Percentiles rank a stretch among this genome's conserved stretches.
Evolutionary conservation across 139 green algal species (phyloP).

Genomic region (Monoraphidium neglectum): DNA sequence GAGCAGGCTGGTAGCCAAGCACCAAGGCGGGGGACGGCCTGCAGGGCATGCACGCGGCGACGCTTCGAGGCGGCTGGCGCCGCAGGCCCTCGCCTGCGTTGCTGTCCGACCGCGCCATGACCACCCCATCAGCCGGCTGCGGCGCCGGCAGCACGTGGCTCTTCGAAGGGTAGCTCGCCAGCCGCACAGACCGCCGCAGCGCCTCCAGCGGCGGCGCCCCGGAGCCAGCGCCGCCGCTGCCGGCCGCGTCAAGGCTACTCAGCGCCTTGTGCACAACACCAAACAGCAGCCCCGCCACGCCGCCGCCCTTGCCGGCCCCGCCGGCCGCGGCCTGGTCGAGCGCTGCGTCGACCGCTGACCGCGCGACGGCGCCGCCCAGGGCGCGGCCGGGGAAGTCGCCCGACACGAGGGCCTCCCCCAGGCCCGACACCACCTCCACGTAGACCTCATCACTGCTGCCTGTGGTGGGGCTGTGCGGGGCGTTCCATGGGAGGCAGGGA

Average conservation of each 20-base stretch:
- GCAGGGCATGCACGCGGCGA: too few relatives aligned
- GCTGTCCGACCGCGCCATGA: conserved; percentile 59
- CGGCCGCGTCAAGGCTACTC: too few relatives aligned
- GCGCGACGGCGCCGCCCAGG: conserved; percentile 27
- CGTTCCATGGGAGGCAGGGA: too few relatives aligned
- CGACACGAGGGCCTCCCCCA: conserved; percentile 67
- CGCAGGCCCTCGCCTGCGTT: conserved; percentile 52
- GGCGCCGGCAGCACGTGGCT: conserved; percentile 15
- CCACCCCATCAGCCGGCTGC: conserved; percentile 33
- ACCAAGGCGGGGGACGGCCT: too few relatives aligned
- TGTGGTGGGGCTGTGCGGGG: conserved; percentile 12
- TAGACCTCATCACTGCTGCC: conserved; percentile 37
- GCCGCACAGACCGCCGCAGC: conserved; percentile 10
- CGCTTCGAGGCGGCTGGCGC: too few relatives aligned
- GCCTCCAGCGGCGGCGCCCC: background rate
- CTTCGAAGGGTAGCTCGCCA: conserved; percentile 62
- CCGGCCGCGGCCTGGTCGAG: conserved; percentile 1
- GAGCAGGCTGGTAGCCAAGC: too few relatives aligned
- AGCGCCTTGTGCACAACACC: background rate
- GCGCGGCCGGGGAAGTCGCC: conserved; percentile 60
- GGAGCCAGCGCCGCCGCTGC: too few relatives aligned
- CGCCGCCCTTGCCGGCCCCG: background rate
- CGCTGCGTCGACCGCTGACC: conserved; percentile 1
- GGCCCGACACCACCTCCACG: conserved; percentile 56
- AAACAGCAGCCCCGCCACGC: too few relatives aligned